Conservation (phyloP, 495 filamentous ascomycete genomes). For the Penicillium flavigenum region DNA sequence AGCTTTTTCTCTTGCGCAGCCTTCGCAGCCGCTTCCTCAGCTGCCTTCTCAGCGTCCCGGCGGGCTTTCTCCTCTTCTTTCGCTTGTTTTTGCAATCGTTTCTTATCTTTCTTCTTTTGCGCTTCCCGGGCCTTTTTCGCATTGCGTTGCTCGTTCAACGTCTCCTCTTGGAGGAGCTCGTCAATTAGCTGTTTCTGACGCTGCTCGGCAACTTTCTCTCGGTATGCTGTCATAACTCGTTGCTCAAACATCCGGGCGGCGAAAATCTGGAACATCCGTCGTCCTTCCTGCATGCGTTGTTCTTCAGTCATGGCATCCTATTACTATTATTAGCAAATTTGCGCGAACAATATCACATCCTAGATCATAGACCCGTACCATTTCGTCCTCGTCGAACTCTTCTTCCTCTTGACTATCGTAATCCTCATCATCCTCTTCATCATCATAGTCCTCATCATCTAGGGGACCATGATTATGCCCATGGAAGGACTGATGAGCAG, state of each 20-base stretch:
- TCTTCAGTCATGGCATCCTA: slow-evolving; percentile 97
- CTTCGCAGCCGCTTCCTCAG: slow-evolving; percentile 76
- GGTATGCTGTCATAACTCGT: slow-evolving; percentile 91
- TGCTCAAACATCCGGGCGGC: slow-evolving; percentile 99
- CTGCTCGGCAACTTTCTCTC: slow-evolving; percentile 92
- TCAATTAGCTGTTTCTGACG: slow-evolving; percentile 88
- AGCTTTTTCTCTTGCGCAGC: slow-evolving; percentile 75
- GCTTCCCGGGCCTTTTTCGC: slow-evolving; percentile 93
- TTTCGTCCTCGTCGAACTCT: slow-evolving; percentile 83
- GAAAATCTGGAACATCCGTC: slow-evolving; percentile 99
- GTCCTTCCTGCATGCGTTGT: slow-evolving; percentile 97
- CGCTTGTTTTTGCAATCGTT: slow-evolving; percentile 75
- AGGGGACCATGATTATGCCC: slow-evolving; percentile 64
- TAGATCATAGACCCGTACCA: slow-evolving; percentile 48
- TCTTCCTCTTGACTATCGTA: slow-evolving; percentile 87
- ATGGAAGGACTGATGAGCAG: slow-evolving; percentile 60
- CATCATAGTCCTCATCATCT: slow-evolving; percentile 72
- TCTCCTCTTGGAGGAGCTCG: slow-evolving; percentile 82
- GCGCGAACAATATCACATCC: slow-evolving; percentile 16
- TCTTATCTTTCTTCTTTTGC: slow-evolving; percentile 89
- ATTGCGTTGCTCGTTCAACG: slow-evolving; percentile 70
- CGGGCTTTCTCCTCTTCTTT: slow-evolving; percentile 87
- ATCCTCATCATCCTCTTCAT: slow-evolving; percentile 76
- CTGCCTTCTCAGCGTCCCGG: slow-evolving; percentile 84
- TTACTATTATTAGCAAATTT: neutral